A percentile compares a stretch with the other conserved stretches of the same genome.
These are phyloP conservation scores for Halteria grandinella DNA, from an alignment of 73 alveolate genomes.

Conservation along the genomic window DNA sequence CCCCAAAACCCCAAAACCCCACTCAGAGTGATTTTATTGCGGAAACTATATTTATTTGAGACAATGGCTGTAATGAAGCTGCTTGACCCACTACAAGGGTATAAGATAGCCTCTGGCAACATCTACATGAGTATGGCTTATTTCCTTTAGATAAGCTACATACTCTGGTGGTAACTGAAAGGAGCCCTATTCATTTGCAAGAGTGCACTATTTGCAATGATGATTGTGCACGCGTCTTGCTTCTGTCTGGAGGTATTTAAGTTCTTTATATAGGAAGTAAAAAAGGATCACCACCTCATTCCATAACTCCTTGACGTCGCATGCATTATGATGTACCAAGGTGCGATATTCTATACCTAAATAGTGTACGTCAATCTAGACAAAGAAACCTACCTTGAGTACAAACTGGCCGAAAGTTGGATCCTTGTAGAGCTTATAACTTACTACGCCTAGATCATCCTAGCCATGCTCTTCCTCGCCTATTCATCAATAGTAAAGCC, in stretches of 20 bases:
- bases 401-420: neutral
- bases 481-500: neutral
- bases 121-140: slow-evolving; percentile 37
- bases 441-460: slow-evolving; percentile 19
- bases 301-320: slow-evolving; percentile 12
- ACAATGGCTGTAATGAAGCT: no score
- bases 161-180: slow-evolving; percentile 6
- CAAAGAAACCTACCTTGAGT: neutral
- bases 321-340: slow-evolving; percentile 13
- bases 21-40: no score
- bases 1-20: no score
- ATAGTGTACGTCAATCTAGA: slow-evolving; percentile 21
- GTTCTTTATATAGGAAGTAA: slow-evolving; percentile 3
- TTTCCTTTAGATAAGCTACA: slow-evolving; percentile 17
- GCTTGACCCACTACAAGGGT: slow-evolving; percentile 36
- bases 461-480: slow-evolving; percentile 1
- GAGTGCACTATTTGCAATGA: slow-evolving; percentile 2
- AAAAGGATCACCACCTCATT: neutral
- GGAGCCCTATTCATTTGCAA: neutral
- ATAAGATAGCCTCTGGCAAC: slow-evolving; percentile 37
- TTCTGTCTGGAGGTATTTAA: slow-evolving; percentile 1
- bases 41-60: no score
- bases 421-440: slow-evolving; percentile 17
- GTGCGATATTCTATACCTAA: slow-evolving; percentile 33
- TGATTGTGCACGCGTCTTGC: slow-evolving; percentile 8